Percentiles rank a stretch among this genome's conserved stretches.
phyloP scores from a whole-genome alignment of 192 early-diverging fungal species.

The Lobosporangium transversale region DNA sequence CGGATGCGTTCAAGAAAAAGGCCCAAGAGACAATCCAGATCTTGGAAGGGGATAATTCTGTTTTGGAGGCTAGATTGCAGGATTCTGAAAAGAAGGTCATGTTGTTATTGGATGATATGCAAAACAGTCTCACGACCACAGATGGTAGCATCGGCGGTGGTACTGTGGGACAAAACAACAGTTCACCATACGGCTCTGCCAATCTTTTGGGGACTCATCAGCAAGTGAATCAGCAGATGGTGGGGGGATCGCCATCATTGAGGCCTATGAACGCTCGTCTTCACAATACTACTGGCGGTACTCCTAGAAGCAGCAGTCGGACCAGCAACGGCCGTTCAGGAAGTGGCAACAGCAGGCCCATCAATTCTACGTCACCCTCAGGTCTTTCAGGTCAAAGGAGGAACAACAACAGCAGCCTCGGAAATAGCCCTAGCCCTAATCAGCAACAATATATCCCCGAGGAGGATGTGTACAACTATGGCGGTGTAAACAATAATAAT shows the following conservation, averaged over 20 bases:
- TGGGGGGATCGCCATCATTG: not conserved
- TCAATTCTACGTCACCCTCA: conserved; percentile 3
- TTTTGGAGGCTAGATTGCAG: conserved; percentile 32
- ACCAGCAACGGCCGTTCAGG: not conserved
- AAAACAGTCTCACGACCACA: conserved; percentile 12
- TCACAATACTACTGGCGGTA: not conserved
- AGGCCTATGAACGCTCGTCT: not conserved
- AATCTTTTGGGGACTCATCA: conserved; percentile 22
- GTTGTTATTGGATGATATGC: conserved; percentile 42
- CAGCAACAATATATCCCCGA: conserved; percentile 7
- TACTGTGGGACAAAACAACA: conserved; percentile 7
- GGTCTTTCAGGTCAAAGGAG: conserved; percentile 14
- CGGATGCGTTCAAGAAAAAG: conserved; percentile 28
- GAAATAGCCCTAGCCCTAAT: conserved; percentile 1
- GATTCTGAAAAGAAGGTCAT: conserved; percentile 50
- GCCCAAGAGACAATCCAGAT: conserved; percentile 45
- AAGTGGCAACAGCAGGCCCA: conserved; percentile 4
- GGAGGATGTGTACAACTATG: conserved; percentile 20
- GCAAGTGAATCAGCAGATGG: conserved; percentile 19
- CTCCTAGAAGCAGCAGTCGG: not conserved
- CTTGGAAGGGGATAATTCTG: conserved; percentile 46
- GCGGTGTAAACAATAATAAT: no score
- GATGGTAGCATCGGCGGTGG: not conserved
- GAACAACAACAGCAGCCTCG: not conserved
- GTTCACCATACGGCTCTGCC: conserved; percentile 25